Conservation (phyloP, 148 eudicot species). For the Cornus kousa region DNA sequence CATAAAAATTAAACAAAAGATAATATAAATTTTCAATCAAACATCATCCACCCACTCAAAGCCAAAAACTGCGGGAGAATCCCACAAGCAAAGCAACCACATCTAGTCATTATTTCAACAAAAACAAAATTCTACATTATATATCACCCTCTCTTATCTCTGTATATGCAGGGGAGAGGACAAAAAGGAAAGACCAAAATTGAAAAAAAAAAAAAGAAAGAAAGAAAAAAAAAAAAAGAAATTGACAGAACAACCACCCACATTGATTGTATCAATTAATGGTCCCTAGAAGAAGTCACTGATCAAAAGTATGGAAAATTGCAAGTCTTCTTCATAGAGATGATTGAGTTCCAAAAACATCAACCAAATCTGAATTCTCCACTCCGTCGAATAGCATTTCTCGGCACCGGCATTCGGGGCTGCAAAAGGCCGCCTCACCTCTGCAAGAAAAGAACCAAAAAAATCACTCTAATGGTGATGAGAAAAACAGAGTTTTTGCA, state of each 20-base stretch:
- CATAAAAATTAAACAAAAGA: slow-evolving; percentile 12
- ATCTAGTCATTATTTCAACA: neutral
- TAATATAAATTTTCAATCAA: slow-evolving; percentile 13
- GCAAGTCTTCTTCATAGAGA: neutral
- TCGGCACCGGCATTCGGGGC: slow-evolving; percentile 74
- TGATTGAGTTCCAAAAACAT: neutral
- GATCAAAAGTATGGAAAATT: slow-evolving; percentile 3
- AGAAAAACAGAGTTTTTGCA: neutral
- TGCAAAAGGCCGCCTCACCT: slow-evolving; percentile 88
- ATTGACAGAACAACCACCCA: neutral
- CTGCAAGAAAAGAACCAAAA: slow-evolving; percentile 39
- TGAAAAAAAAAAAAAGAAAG: neutral
- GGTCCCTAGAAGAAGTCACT: slow-evolving; percentile 3
- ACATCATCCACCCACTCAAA: slow-evolving; percentile 11
- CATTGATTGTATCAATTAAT: neutral
- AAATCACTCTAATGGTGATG: neutral
- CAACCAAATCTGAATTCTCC: slow-evolving; percentile 23
- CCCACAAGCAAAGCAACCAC: neutral
- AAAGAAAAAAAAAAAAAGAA: neutral
- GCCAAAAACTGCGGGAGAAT: neutral
- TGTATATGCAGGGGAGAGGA: slow-evolving; percentile 1
- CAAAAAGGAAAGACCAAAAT: neutral
- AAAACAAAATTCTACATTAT: neutral
- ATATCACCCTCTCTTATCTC: slow-evolving; percentile 10
- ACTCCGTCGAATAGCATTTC: slow-evolving; percentile 68